These are phyloP conservation scores for Rhodotorula sp. DNA, from an alignment of 1,284 basidiomycete species.

Conservation along the genomic window DNA sequence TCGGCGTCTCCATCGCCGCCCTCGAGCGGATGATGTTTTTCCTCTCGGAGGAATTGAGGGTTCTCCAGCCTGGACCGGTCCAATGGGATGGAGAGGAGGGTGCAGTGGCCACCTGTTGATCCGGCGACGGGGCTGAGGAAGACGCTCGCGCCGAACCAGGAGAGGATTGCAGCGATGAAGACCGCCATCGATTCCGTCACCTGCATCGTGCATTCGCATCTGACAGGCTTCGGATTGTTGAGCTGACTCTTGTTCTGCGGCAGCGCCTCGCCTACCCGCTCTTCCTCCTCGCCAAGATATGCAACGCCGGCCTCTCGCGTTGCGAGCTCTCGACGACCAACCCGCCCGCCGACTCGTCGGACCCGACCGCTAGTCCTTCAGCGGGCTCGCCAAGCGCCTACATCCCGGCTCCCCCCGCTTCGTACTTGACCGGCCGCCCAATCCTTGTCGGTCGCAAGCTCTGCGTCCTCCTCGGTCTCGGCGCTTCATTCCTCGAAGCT, in stretches of 20 bases:
- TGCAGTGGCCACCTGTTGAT: constrained; percentile 7
- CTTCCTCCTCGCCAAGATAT: constrained; percentile 17
- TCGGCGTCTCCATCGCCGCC: constrained; percentile 2
- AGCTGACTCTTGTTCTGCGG: too few relatives aligned
- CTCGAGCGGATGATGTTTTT: constrained; percentile 13
- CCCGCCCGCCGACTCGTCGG: not conserved
- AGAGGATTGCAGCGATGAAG: constrained; percentile 1
- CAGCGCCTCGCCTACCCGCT: constrained; percentile 16
- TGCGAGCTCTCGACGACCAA: constrained; percentile 5
- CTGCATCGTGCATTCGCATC: constrained; percentile 4
- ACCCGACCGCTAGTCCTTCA: not conserved
- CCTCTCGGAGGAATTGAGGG: constrained; percentile 5
- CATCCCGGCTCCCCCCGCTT: not conserved
- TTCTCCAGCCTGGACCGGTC: not conserved
- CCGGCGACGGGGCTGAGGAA: not conserved
- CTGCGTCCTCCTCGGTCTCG: constrained; percentile 12
- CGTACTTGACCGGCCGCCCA: not conserved
- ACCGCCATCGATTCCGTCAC: constrained; percentile 14
- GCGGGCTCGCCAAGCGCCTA: not conserved
- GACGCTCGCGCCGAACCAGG: constrained; percentile 1
- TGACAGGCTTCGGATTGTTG: too few relatives aligned
- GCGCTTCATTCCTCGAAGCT: constrained; percentile 17
- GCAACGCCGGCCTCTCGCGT: constrained; percentile 16
- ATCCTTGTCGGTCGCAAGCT: constrained; percentile 11
- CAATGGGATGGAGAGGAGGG: not conserved